Evolutionary conservation across 2,329 filamentous ascomycete genomes (phyloP).

Genomic region (Hypoxylon sp.): DNA sequence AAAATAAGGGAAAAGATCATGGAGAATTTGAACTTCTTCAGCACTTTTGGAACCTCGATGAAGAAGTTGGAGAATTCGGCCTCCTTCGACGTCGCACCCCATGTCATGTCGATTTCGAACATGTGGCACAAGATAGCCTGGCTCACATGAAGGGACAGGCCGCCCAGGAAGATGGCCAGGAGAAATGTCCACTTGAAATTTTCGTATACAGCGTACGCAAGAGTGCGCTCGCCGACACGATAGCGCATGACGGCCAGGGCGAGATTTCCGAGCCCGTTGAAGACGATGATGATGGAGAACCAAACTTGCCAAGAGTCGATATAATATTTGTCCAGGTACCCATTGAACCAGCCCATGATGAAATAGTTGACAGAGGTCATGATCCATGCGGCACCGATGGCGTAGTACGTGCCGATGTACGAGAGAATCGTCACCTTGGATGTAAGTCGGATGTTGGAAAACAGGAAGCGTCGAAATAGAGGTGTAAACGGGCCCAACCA

Average conservation of each 20-base stretch:
- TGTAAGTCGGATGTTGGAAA: conserved; percentile 67
- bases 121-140: conserved; percentile 83
- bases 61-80: conserved; percentile 84
- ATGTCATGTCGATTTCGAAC: conserved; percentile 86
- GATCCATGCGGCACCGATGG: conserved; percentile 72
- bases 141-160: conserved; percentile 80
- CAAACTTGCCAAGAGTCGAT: conserved; percentile 77
- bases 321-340: conserved; percentile 72
- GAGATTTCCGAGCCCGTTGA: conserved; percentile 78
- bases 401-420: conserved; percentile 68
- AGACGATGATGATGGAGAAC: conserved; percentile 82
- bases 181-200: conserved; percentile 79
- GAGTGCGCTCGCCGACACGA: conserved; percentile 69
- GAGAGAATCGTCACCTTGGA: conserved; percentile 77
- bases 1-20: conserved; percentile 68
- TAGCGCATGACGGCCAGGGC: conserved; percentile 77
- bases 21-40: conserved; percentile 80
- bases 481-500: conserved; percentile 70
- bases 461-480: conserved; percentile 68
- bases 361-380: conserved; percentile 76
- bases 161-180: conserved; percentile 83
- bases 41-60: conserved; percentile 80
- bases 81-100: conserved; percentile 87
- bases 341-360: conserved; percentile 75
- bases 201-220: conserved; percentile 66